phyloP scores from a whole-genome alignment of 148 eudicot species.

The Amaranthus cruentus region DNA sequence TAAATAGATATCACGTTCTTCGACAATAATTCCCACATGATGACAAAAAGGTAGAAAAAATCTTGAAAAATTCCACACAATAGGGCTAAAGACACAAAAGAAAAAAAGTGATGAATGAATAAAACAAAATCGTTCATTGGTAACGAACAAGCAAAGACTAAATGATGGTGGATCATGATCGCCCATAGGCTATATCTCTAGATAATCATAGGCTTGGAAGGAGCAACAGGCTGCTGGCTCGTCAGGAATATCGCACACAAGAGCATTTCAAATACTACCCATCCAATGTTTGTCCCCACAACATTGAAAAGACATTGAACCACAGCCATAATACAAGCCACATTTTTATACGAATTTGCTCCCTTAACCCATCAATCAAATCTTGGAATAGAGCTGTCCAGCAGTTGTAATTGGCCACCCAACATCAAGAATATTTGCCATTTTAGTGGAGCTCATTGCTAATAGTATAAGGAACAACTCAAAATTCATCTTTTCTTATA shows the following conservation, averaged over 20 bases:
- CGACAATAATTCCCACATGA: too few relatives aligned
- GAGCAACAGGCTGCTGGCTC: not conserved
- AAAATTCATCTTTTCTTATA: too few relatives aligned
- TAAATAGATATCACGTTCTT: too few relatives aligned
- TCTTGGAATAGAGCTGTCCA: constrained; percentile 27
- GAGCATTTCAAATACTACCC: constrained; percentile 32
- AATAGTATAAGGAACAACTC: not conserved
- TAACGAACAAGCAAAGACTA: not conserved
- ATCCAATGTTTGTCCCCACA: constrained; percentile 39
- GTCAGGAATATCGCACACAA: constrained; percentile 3
- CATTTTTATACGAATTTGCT: constrained; percentile 19
- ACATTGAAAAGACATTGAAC: not conserved
- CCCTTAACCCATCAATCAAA: constrained; percentile 43
- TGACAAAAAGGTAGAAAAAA: too few relatives aligned
- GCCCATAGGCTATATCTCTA: too few relatives aligned
- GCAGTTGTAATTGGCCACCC: constrained; percentile 18
- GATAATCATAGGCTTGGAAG: too few relatives aligned
- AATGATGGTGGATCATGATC: not conserved
- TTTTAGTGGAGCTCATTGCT: constrained; percentile 25
- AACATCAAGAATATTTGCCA: constrained; percentile 16
- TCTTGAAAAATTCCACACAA: not conserved
- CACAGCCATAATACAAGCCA: not conserved
- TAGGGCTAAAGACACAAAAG: not conserved
- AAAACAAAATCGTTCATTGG: not conserved
- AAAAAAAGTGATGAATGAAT: not conserved